phyloP scores from a whole-genome alignment of 345 rosid species.

The Brassica cretica region DNA sequence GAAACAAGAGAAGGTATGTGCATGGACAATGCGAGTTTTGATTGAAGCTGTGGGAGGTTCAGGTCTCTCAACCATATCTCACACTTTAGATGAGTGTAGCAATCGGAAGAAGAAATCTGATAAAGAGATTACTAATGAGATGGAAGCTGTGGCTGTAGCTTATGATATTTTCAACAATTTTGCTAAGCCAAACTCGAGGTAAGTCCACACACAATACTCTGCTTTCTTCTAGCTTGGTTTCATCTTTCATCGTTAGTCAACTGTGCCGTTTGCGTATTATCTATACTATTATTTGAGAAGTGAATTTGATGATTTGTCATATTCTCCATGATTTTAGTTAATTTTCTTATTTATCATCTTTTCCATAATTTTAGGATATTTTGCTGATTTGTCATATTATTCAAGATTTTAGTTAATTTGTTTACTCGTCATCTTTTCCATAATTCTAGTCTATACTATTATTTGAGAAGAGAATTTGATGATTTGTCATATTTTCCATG shows the following conservation, averaged over 20 bases:
- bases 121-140: conserved; percentile 71
- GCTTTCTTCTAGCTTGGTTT: neutral
- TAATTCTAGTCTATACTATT: no score
- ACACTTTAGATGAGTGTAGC: conserved; percentile 48
- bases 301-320: no score
- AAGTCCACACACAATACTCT: conserved; percentile 28
- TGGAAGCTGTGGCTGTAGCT: conserved; percentile 78
- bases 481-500: no score
- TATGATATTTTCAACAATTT: conserved; percentile 62
- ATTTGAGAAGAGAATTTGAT: no score
- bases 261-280: no score
- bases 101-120: conserved; percentile 41
- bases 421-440: no score
- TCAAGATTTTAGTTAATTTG: no score
- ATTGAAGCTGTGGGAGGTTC: conserved; percentile 69
- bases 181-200: conserved; percentile 48
- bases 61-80: conserved; percentile 68
- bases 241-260: neutral
- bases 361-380: no score
- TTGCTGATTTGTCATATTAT: no score
- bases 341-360: no score
- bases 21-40: conserved; percentile 88
- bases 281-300: no score
- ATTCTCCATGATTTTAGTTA: no score
- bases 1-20: conserved; percentile 81